Evolutionary conservation across 2,329 filamentous ascomycete genomes (phyloP), one percentile per base, ranked within the genome.

Genomic region (Epichloe festucae): DNA sequence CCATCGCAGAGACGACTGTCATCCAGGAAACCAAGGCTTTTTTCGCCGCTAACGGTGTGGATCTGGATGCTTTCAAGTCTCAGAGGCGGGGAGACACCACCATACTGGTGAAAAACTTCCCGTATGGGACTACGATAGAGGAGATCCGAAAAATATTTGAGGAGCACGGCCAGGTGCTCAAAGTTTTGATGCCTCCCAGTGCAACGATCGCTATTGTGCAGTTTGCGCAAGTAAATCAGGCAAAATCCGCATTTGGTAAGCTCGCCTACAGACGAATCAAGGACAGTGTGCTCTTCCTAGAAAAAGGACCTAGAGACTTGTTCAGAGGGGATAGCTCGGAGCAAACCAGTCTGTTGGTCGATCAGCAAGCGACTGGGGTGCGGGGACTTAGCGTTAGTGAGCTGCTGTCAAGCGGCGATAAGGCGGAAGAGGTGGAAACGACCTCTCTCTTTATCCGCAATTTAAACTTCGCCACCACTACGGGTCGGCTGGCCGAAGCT

Each of bases 131-230:
- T 27, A 85, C 82, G 47, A 72, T 79, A 49, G 85, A 89, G 51
- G 89, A 96, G 64, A 70, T 97, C 40, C 81, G 82, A 59, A 82
- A 79, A 53, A 70, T 95, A 54, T 93, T 96, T 62, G 87, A 91
- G 63, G 87, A 90, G 62, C 89, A 87, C 65, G 93, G 93, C 23
- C 79, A 85, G 52, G 78, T 97, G 21, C 78, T 83, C 56, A 82
- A 82, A 61, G 82, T 97, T 49, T 73, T 98, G 55, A 94, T 98
- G 83, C 93, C 93, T 12, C 89, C 93, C 1, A 85, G 85, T 54
- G 90, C 89, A 31, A 95, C 90, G 50, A 95, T 95, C 62, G 93
- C 93, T 31, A 91, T 98, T 65, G 84, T 95, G 23, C 88, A 96
- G 64, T 96, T 91, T 63, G 76, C 80, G 3, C 84, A 90, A 59